phyloP scores from a whole-genome alignment of 2,329 filamentous ascomycete genomes.

The Ophiostoma himal-ulmi region DNA sequence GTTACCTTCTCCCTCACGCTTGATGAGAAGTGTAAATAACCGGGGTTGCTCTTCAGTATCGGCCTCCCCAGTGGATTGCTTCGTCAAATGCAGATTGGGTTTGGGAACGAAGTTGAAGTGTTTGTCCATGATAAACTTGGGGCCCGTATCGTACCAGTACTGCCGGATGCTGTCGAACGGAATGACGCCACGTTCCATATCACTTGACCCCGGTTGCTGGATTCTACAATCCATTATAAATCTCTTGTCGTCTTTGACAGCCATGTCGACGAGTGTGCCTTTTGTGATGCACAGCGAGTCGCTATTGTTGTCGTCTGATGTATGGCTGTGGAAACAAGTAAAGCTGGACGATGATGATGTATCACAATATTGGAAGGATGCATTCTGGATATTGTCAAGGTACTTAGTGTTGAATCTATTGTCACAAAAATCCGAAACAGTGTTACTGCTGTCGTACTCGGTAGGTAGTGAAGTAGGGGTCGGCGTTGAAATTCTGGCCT shows the following conservation, averaged over 20 bases:
- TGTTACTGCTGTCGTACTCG: slow-evolving; percentile 13
- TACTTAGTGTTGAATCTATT: slow-evolving; percentile 24
- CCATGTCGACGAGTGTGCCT: slow-evolving; percentile 18
- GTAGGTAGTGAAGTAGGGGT: slow-evolving; percentile 11
- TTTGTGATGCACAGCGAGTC: slow-evolving; percentile 24
- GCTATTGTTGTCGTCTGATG: slow-evolving; percentile 2
- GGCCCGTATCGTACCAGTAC: slow-evolving; percentile 26
- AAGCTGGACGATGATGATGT: slow-evolving; percentile 15
- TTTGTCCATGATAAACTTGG: slow-evolving; percentile 22
- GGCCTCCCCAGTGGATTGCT: not conserved
- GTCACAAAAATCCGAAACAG: slow-evolving; percentile 21
- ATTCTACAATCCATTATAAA: slow-evolving; percentile 22
- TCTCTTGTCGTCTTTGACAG: not conserved
- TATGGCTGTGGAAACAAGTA: slow-evolving; percentile 25
- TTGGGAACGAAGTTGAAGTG: slow-evolving; percentile 11
- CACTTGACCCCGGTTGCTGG: slow-evolving; percentile 2
- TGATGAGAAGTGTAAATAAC: slow-evolving; percentile 22
- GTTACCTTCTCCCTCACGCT: slow-evolving; percentile 25
- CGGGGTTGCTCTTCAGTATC: not conserved
- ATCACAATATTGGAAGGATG: slow-evolving; percentile 23
- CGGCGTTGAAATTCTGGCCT: not conserved
- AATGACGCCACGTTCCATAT: slow-evolving; percentile 16
- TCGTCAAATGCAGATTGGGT: not conserved
- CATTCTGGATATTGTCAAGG: slow-evolving; percentile 19
- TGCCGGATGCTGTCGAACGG: slow-evolving; percentile 13